Conservation (phyloP, 176 grass and related monocot species). For the Olyra latifolia region DNA sequence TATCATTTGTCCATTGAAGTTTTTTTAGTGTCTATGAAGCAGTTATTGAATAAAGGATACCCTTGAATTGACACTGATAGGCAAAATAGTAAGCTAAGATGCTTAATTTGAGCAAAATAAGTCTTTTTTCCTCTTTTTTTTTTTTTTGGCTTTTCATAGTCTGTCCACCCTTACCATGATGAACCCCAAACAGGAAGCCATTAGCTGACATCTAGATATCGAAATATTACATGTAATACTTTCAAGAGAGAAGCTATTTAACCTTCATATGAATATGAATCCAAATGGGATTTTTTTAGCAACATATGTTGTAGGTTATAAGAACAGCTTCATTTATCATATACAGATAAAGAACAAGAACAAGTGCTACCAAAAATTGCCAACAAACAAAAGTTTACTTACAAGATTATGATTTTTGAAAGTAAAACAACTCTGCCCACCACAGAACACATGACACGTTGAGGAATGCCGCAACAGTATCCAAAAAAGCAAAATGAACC, state of each 20-base stretch:
- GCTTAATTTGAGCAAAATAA: background rate
- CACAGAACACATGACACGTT: background rate
- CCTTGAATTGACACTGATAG: background rate
- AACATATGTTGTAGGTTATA: background rate
- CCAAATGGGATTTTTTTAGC: background rate
- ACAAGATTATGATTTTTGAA: background rate
- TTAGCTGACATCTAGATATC: background rate
- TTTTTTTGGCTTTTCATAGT: background rate
- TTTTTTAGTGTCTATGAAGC: background rate
- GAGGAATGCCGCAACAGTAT: background rate
- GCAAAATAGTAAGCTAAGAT: background rate
- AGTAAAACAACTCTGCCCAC: background rate
- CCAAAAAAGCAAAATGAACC: background rate
- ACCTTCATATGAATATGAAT: background rate
- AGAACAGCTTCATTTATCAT: background rate
- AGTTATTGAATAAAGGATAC: background rate
- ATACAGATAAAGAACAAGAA: background rate
- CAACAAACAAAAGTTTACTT: background rate
- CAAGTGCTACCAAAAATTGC: background rate
- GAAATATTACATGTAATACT: background rate
- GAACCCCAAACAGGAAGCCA: background rate
- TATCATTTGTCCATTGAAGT: slow-evolving; percentile 18
- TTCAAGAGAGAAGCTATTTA: background rate
- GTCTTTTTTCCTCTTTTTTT: too few species aligned
- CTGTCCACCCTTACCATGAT: background rate